phyloP scores from a whole-genome alignment of 768 basidiomycete species.

The Podaxis sp. region DNA sequence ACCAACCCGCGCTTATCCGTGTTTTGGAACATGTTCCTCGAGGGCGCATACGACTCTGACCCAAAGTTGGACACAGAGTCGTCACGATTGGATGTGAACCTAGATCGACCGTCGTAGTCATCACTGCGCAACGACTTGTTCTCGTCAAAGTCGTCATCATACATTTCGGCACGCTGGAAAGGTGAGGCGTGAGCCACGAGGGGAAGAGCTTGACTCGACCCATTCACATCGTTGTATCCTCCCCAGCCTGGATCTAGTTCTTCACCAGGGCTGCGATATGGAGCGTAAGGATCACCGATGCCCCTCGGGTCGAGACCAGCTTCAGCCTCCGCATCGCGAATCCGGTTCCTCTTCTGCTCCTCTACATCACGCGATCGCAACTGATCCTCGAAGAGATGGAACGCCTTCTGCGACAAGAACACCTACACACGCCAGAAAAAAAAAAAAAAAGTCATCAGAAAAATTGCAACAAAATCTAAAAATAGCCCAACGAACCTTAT shows the following conservation, averaged over 20 bases:
- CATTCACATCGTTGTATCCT: constrained; percentile 41
- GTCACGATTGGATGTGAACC: constrained; percentile 72
- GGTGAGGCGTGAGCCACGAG: constrained; percentile 81
- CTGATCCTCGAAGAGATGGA: constrained; percentile 86
- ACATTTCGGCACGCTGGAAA: constrained; percentile 71
- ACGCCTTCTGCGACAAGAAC: constrained; percentile 81
- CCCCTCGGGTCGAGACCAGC: constrained; percentile 59
- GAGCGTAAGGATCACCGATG: constrained; percentile 69
- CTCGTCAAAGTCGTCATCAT: constrained; percentile 79
- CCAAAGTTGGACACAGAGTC: constrained; percentile 81
- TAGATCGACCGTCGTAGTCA: constrained; percentile 77
- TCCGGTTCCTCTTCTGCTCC: constrained; percentile 76
- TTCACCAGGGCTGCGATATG: constrained; percentile 55
- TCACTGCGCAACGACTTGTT: constrained; percentile 68
- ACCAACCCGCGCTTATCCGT: constrained; percentile 66
- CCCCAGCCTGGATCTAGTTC: constrained; percentile 35
- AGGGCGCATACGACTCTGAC: constrained; percentile 91
- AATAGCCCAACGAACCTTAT: constrained; percentile 55
- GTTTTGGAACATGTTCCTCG: constrained; percentile 92
- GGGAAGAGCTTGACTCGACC: constrained; percentile 72
- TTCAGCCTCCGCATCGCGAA: constrained; percentile 72
- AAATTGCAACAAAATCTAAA: neutral
- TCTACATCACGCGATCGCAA: constrained; percentile 81
- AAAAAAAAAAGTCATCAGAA: neutral
- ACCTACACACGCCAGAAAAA: constrained; percentile 43